Evolutionary conservation across 2,329 filamentous ascomycete species (phyloP), one percentile per base, ranked within the genome.

Genomic region (Gyromitra esculenta): DNA sequence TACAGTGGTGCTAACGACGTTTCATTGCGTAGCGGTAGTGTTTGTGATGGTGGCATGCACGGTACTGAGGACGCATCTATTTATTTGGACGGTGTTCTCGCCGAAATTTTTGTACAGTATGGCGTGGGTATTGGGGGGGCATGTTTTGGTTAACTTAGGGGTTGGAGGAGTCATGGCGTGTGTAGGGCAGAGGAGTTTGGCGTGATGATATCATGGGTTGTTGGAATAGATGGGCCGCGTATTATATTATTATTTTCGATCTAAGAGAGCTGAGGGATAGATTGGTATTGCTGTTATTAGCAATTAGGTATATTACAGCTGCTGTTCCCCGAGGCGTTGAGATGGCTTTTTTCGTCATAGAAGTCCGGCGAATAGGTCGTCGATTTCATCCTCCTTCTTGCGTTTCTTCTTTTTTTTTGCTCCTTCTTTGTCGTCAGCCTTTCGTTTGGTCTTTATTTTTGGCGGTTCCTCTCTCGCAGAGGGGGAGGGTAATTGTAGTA

Each of bases 51-150:
- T 88, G 13, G 94, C 95, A 15, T 99, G 96, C 83, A 94, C 92
- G 62, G 86, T 88, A 6, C 83, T 99, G 82, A 87, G 95, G 79
- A 93, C 92, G 39, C 96, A 99, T 86, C 84, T 99, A 74, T 99
- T 99, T 82, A 94, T 99, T 77, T 99, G 96, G 96, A 98, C 95
- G 0, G 96, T 99, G 9, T 99, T 99, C 83, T 97, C 93, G 79
- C 96, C 96, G 0, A 99, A 98, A 84, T 98, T 94, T 83, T 85
- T 99, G 79, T 99, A 97, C 83, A 92, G 90, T 79, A 91, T 96
- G 86, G 93, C 91, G 13, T 99, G 96, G 96, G 90, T 88, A 78
- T 82, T 95, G 59, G 92, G 89, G 6, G 93, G 94, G 85, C 95
- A 99, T 87, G 82, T 94, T 77, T 82, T 88, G 48, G 86, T 95